Percentiles rank a stretch among this genome's conserved stretches.
phyloP scores from a whole-genome alignment of 768 basidiomycete species.

The Paxillus rubicundulus region DNA sequence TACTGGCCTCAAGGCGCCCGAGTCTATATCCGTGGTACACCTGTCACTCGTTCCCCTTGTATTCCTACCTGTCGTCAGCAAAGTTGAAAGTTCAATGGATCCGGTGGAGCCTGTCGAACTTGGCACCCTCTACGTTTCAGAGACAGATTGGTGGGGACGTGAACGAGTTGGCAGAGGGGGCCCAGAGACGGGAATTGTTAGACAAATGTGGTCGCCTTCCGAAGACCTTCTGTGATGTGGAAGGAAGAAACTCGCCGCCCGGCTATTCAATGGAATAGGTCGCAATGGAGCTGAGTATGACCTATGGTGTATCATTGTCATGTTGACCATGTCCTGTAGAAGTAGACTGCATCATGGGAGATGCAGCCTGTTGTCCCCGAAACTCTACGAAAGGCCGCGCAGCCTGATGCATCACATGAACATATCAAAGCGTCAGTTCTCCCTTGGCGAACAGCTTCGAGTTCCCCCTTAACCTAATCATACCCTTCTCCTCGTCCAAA shows the following conservation, averaged over 20 bases:
- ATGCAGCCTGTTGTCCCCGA: no score
- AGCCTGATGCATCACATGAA: no score
- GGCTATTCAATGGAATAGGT: slow-evolving; percentile 2
- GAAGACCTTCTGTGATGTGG: slow-evolving; percentile 31
- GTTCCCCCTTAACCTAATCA: slow-evolving; percentile 38
- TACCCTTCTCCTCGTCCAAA: slow-evolving; percentile 34
- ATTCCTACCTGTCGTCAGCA: slow-evolving; percentile 40
- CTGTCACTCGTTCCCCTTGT: slow-evolving; percentile 57
- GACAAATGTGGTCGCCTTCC: slow-evolving; percentile 57
- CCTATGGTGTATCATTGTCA: not conserved
- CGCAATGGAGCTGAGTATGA: not conserved
- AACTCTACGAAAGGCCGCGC: no score
- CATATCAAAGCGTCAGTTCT: slow-evolving; percentile 2
- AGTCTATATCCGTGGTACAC: slow-evolving; percentile 67
- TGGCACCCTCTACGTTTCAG: slow-evolving; percentile 49
- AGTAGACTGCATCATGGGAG: not conserved
- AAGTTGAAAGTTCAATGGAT: not conserved
- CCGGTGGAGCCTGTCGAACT: slow-evolving; percentile 7
- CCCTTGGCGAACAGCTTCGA: slow-evolving; percentile 12
- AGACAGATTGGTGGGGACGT: slow-evolving; percentile 55
- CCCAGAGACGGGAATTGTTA: slow-evolving; percentile 47
- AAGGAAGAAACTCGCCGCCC: slow-evolving; percentile 26
- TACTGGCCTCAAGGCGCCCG: slow-evolving; percentile 54
- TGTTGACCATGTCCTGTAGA: not conserved
- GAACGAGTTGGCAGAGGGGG: slow-evolving; percentile 51